phyloP scores from a whole-genome alignment of 2,329 filamentous ascomycete species.

The Cladosporium oxysporum region DNA sequence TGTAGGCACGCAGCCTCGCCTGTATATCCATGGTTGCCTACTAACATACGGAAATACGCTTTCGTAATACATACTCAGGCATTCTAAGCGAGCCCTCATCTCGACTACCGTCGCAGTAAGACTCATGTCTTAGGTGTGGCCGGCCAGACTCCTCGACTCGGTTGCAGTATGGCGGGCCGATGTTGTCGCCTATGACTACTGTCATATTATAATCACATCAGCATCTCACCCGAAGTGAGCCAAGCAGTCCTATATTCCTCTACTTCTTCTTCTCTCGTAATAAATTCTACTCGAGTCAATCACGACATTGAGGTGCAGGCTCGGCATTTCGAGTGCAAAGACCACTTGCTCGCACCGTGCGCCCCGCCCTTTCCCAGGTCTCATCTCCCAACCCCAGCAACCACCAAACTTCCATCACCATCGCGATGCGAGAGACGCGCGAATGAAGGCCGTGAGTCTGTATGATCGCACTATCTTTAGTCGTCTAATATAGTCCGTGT shows the following conservation, averaged over 20 bases:
- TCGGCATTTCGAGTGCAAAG: slow-evolving; percentile 1
- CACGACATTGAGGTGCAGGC: not conserved
- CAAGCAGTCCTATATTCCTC: not conserved
- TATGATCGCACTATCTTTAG: not conserved
- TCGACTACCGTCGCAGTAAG: not conserved
- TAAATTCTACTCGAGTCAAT: not conserved
- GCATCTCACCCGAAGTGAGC: not conserved
- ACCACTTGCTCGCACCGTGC: slow-evolving; percentile 4
- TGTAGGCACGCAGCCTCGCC: not conserved
- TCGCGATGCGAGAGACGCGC: not conserved
- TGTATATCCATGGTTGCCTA: not conserved
- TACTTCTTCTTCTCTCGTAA: slow-evolving; percentile 1
- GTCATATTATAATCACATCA: not conserved
- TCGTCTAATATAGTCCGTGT: not conserved
- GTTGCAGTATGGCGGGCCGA: not conserved
- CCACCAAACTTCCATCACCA: not conserved
- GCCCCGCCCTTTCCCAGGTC: not conserved
- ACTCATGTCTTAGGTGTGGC: not conserved
- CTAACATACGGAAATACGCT: not conserved
- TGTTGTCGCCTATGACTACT: not conserved
- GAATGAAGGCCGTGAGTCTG: not conserved
- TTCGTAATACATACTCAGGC: not conserved
- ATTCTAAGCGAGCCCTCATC: not conserved
- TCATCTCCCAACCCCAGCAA: slow-evolving; percentile 9
- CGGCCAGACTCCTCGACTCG: not conserved